A percentile compares a stretch with the other conserved stretches of the same genome.
phyloP scores from a whole-genome alignment of 2,329 filamentous ascomycete genomes.

The Pseudopyrenochaeta lycopersici region DNA sequence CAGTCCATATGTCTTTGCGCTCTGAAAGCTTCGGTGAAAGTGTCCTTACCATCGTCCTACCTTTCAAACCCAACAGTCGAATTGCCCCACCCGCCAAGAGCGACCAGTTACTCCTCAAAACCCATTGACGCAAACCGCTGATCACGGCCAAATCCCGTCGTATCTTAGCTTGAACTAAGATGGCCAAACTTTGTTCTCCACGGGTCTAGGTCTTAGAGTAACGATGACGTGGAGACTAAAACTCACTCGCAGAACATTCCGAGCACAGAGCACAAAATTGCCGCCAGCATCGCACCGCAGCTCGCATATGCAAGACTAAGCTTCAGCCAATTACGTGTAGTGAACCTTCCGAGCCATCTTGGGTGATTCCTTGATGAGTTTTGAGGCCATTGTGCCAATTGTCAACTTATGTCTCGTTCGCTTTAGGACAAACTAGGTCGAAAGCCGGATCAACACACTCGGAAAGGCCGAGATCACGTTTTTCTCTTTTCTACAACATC shows the following conservation, averaged over 20 bases:
- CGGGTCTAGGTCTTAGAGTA: constrained; percentile 10
- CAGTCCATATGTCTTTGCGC: no score
- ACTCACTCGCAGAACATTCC: not conserved
- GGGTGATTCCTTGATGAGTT: constrained; percentile 5
- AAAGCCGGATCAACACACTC: constrained; percentile 8
- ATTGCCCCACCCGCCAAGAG: no score
- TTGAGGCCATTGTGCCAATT: constrained; percentile 11
- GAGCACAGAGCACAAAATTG: not conserved
- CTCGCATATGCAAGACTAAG: no score
- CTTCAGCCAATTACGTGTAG: not conserved
- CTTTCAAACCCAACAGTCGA: no score
- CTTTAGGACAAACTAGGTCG: constrained; percentile 8
- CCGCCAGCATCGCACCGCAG: not conserved
- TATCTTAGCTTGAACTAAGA: no score
- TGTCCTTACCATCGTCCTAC: no score
- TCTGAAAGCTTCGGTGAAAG: no score
- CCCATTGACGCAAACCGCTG: no score
- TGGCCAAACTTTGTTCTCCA: not conserved
- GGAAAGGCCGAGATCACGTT: constrained; percentile 25
- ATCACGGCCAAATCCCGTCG: no score
- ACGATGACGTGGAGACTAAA: constrained; percentile 45
- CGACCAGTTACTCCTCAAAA: no score
- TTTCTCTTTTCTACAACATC: constrained; percentile 3
- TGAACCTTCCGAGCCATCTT: not conserved
- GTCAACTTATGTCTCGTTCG: constrained; percentile 11